These are phyloP conservation scores for Phytophthora lateralis DNA, from an alignment of 352 stramenopile genomes.

Conservation along the genomic window DNA sequence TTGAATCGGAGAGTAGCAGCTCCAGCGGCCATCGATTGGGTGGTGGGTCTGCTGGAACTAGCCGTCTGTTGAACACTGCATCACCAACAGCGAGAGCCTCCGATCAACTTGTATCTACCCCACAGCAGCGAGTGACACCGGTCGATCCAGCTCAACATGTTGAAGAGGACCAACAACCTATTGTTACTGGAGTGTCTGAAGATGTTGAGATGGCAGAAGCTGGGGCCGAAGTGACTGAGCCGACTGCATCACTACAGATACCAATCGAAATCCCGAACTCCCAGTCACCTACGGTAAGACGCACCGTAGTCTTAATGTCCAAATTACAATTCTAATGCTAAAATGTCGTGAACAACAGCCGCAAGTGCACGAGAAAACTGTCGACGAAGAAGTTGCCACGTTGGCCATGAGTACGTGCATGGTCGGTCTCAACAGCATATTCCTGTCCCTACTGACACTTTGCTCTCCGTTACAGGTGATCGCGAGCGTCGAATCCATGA, in stretches of 20 bases:
- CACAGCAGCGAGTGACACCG: neutral
- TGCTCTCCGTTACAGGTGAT: constrained; percentile 43
- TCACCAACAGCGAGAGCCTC: neutral
- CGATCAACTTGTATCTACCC: neutral
- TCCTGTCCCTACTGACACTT: constrained; percentile 2
- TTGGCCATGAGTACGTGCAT: constrained; percentile 51
- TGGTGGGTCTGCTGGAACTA: constrained; percentile 36
- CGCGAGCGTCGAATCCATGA: constrained; percentile 59
- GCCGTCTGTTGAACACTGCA: constrained; percentile 26
- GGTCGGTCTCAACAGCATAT: neutral
- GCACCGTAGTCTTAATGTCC: neutral
- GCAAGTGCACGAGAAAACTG: constrained; percentile 8
- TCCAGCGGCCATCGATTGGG: constrained; percentile 43
- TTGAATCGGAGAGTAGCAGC: constrained; percentile 3
- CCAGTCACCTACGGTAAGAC: constrained; percentile 9
- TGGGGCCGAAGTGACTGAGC: neutral
- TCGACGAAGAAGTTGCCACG: constrained; percentile 36
- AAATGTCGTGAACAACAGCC: neutral
- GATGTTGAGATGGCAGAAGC: constrained; percentile 33
- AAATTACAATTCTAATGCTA: neutral
- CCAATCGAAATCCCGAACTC: neutral
- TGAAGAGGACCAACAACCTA: neutral
- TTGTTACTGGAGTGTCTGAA: neutral
- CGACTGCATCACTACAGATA: neutral
- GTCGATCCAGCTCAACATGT: neutral